These are phyloP conservation scores for Tulasnella sp. DNA, from an alignment of 768 basidiomycete genomes.

Conservation along the genomic window DNA sequence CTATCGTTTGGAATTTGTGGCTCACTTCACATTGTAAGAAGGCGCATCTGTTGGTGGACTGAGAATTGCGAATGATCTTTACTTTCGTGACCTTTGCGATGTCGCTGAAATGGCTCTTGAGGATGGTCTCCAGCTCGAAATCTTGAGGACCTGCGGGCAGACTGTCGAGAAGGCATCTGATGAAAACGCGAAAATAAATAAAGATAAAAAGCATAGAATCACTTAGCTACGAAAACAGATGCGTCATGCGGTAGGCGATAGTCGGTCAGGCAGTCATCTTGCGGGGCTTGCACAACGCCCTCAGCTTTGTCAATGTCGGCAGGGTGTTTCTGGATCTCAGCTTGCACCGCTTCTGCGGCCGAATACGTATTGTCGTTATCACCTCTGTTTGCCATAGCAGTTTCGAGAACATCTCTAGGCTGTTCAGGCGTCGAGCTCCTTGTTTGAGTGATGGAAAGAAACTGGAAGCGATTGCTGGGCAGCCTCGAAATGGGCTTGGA, in stretches of 20 bases:
- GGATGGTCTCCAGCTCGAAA: conserved; percentile 44
- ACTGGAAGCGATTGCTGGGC: too few relatives aligned
- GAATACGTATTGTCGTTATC: not conserved
- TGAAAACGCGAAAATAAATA: conserved; percentile 16
- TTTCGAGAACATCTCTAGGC: not conserved
- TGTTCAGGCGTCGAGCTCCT: too few relatives aligned
- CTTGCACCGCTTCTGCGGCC: not conserved
- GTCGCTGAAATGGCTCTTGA: conserved; percentile 55
- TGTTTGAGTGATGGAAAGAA: too few relatives aligned
- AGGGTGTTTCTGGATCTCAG: not conserved
- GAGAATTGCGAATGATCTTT: conserved; percentile 47
- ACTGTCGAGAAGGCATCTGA: conserved; percentile 30
- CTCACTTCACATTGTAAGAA: conserved; percentile 77
- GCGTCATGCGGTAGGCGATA: conserved; percentile 49
- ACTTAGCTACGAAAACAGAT: conserved; percentile 82
- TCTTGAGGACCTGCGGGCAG: conserved; percentile 60
- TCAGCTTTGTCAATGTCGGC: not conserved
- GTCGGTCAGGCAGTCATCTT: not conserved
- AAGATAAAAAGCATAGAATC: conserved; percentile 9
- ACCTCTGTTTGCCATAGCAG: not conserved
- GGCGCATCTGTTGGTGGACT: conserved; percentile 60
- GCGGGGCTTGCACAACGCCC: not conserved
- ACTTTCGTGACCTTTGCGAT: conserved; percentile 55
- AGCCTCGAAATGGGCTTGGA: too few relatives aligned
- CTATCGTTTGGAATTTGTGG: not conserved